A percentile compares a stretch with the other conserved stretches of the same genome.
These are phyloP conservation scores for Pyrus pyrifolia DNA, from an alignment of 306 rosid species.

Conservation along the genomic window DNA sequence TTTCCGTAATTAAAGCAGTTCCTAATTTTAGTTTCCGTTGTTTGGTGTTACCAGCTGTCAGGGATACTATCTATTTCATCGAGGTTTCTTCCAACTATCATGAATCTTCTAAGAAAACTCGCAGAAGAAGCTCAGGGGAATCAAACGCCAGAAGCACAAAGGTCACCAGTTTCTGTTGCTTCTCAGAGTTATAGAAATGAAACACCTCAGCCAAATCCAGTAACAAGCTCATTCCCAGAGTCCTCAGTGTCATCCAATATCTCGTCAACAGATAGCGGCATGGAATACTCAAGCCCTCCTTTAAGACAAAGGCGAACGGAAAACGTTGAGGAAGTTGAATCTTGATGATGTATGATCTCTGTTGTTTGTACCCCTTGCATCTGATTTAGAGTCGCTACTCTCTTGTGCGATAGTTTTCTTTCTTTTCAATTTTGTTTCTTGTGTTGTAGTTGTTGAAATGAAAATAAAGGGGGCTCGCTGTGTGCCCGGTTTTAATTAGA, in stretches of 20 bases:
- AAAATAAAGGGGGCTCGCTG: background rate
- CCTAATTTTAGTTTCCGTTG: constrained; percentile 1
- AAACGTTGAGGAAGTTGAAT: constrained; percentile 34
- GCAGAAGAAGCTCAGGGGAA: constrained; percentile 71
- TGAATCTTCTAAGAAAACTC: constrained; percentile 69
- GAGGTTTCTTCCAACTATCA: constrained; percentile 65
- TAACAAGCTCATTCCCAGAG: constrained; percentile 30
- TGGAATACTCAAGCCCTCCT: constrained; percentile 43
- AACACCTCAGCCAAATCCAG: constrained; percentile 30
- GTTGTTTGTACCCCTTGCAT: background rate
- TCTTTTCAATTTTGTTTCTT: background rate
- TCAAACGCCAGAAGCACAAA: constrained; percentile 27
- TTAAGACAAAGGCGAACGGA: constrained; percentile 45
- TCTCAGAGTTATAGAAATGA: constrained; percentile 43
- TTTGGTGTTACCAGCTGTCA: constrained; percentile 46
- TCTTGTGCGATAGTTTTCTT: background rate
- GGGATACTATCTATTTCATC: constrained; percentile 65
- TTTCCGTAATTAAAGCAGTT: background rate
- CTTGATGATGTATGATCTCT: constrained; percentile 19
- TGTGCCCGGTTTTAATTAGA: background rate
- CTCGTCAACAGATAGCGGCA: constrained; percentile 32
- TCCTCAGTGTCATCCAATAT: constrained; percentile 46
- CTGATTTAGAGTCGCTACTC: background rate
- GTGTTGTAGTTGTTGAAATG: background rate
- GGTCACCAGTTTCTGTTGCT: constrained; percentile 23